These are phyloP conservation scores for Hypoxylon rubiginosum DNA, from an alignment of 2,329 filamentous ascomycete species.

Conservation along the genomic window DNA sequence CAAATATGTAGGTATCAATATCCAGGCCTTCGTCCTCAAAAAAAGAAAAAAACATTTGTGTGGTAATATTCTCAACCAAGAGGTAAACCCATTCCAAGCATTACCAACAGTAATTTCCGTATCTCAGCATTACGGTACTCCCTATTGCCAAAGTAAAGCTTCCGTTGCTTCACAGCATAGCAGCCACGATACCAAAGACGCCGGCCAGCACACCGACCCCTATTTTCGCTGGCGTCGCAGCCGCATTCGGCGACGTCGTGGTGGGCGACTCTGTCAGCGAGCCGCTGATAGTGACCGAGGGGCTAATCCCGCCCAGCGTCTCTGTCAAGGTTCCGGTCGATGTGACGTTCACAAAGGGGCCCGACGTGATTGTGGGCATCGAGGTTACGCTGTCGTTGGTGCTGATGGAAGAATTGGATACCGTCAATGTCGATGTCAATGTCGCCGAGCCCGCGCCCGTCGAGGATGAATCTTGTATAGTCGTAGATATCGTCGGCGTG, in stretches of 20 bases:
- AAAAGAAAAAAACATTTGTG: no score
- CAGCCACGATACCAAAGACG: constrained; percentile 40
- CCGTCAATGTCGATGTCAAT: constrained; percentile 4
- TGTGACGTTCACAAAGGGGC: constrained; percentile 22
- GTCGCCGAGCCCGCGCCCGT: neutral
- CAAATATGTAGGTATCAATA: constrained; percentile 12
- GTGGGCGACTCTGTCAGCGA: constrained; percentile 23
- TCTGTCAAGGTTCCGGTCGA: constrained; percentile 22
- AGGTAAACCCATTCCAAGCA: neutral
- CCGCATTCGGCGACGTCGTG: constrained; percentile 29
- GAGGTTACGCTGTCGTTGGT: constrained; percentile 5
- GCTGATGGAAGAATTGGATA: neutral
- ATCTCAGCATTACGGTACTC: neutral
- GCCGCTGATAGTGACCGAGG: constrained; percentile 20
- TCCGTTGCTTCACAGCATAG: constrained; percentile 31
- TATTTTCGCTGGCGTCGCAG: constrained; percentile 29
- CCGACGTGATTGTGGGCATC: constrained; percentile 10
- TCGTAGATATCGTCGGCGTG: constrained; percentile 6
- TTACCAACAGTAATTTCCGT: neutral
- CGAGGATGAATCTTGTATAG: neutral
- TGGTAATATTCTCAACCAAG: constrained; percentile 1
- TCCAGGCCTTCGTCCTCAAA: no score
- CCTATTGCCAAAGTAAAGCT: neutral
- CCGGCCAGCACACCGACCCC: constrained; percentile 44
- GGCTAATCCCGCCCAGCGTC: constrained; percentile 25